Evolutionary conservation across 1,284 basidiomycete genomes (phyloP).

Genomic region (Ceratobasidium sp.): DNA sequence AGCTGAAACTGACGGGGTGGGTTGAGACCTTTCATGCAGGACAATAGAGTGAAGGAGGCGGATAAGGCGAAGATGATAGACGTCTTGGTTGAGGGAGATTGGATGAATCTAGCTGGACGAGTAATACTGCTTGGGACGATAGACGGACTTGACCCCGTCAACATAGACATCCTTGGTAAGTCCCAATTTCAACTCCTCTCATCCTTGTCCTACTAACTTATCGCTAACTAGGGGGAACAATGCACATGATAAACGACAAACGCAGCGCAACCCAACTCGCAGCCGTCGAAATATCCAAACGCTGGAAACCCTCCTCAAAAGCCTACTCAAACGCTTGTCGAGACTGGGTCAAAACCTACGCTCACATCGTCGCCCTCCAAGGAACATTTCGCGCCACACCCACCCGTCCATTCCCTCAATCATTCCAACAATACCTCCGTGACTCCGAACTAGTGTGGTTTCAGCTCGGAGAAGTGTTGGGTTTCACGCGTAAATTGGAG

Average conservation of each 20-base stretch:
- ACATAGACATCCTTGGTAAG: neutral
- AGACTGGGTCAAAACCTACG: neutral
- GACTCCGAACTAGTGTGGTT: neutral
- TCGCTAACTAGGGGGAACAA: neutral
- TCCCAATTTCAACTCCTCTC: neutral
- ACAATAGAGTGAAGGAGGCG: neutral
- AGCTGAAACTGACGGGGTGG: too few relatives aligned
- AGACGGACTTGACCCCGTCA: neutral
- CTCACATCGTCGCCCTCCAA: neutral
- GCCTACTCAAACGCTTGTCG: neutral
- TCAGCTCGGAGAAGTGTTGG: neutral
- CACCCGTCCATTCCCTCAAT: too few relatives aligned
- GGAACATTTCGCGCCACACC: too few relatives aligned
- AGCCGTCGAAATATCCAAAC: neutral
- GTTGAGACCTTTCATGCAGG: neutral
- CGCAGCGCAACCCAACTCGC: too few relatives aligned
- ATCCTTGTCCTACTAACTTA: neutral
- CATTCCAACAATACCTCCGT: neutral
- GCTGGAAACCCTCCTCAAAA: neutral
- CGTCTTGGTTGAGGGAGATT: neutral
- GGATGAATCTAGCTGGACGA: slow-evolving; percentile 1
- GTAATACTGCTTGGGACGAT: neutral
- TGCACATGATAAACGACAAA: neutral
- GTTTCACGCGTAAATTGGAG: neutral
- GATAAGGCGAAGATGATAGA: neutral